Percentiles rank a stretch among this genome's conserved stretches.
phyloP scores from a whole-genome alignment of 805 yeast genomes.

The Wickerhamomyces strasburgensis region DNA sequence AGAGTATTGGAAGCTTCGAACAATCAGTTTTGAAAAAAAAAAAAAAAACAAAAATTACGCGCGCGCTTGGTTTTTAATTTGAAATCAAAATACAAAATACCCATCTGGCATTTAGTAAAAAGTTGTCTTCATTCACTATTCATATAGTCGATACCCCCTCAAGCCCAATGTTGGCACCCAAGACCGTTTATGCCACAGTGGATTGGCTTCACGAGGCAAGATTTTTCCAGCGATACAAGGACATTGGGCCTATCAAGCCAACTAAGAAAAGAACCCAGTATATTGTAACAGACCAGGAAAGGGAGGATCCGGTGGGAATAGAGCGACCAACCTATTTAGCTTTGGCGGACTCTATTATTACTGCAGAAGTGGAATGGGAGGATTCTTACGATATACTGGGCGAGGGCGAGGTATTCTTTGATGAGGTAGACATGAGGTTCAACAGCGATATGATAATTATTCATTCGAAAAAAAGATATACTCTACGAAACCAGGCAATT shows the following conservation, averaged over 20 bases:
- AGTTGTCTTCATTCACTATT: no score
- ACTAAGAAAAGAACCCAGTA: background rate
- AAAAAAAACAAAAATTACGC: no score
- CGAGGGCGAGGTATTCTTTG: constrained; percentile 1
- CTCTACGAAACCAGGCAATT: constrained; percentile 7
- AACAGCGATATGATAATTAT: constrained; percentile 1
- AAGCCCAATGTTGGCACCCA: no score
- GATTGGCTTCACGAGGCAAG: background rate
- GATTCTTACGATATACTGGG: background rate
- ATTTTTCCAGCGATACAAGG: background rate
- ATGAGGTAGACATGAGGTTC: constrained; percentile 4
- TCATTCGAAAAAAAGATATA: constrained; percentile 12
- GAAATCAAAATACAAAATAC: no score
- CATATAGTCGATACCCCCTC: no score
- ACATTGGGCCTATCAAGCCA: background rate
- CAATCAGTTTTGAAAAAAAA: no score
- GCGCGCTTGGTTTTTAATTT: no score
- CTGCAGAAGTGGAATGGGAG: background rate
- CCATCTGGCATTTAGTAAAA: no score
- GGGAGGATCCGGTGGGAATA: background rate
- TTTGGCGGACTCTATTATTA: constrained; percentile 3
- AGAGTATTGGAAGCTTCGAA: no score
- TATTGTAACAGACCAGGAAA: background rate
- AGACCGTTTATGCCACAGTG: no score
- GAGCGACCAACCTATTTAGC: constrained; percentile 5